Percentiles rank a stretch among this genome's conserved stretches.
phyloP scores from a whole-genome alignment of 73 alveolate species.

The Stentor roeselii region DNA sequence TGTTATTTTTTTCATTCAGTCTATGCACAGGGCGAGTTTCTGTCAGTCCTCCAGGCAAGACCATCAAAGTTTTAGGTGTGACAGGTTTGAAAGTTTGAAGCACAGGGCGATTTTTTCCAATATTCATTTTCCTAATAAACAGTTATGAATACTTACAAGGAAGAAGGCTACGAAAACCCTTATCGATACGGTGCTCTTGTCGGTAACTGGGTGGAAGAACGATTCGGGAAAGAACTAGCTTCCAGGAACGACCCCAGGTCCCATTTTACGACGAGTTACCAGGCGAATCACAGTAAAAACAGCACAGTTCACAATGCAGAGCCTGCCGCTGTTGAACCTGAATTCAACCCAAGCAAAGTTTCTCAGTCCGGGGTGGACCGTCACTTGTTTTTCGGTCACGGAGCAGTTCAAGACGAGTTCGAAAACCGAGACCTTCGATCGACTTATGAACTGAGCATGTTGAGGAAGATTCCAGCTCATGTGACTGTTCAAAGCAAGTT shows the following conservation, averaged over 20 bases:
- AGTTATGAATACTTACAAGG: neutral
- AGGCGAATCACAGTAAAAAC: neutral
- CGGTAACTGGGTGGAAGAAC: constrained; percentile 84
- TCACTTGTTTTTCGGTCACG: constrained; percentile 68
- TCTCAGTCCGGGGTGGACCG: constrained; percentile 36
- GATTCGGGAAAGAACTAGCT: constrained; percentile 69
- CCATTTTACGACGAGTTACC: neutral
- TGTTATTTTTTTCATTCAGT: too few species aligned
- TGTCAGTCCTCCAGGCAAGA: too few species aligned
- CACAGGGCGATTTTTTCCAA: too few species aligned
- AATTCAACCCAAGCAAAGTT: neutral
- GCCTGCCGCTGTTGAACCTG: neutral
- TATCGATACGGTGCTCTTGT: constrained; percentile 80
- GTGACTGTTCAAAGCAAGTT: neutral
- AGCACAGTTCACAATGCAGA: constrained; percentile 1
- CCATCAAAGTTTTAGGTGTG: too few species aligned
- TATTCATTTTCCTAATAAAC: too few species aligned
- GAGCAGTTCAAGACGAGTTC: constrained; percentile 62
- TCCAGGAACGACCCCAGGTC: constrained; percentile 30
- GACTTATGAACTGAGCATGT: constrained; percentile 40
- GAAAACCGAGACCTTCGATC: constrained; percentile 64
- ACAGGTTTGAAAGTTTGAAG: too few species aligned
- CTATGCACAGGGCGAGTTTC: too few species aligned
- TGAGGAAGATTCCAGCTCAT: constrained; percentile 40
- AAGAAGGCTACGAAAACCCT: constrained; percentile 52